Base-by-base conservation (phyloP, 768 basidiomycete species). In the Suillus clintonianus region DNA sequence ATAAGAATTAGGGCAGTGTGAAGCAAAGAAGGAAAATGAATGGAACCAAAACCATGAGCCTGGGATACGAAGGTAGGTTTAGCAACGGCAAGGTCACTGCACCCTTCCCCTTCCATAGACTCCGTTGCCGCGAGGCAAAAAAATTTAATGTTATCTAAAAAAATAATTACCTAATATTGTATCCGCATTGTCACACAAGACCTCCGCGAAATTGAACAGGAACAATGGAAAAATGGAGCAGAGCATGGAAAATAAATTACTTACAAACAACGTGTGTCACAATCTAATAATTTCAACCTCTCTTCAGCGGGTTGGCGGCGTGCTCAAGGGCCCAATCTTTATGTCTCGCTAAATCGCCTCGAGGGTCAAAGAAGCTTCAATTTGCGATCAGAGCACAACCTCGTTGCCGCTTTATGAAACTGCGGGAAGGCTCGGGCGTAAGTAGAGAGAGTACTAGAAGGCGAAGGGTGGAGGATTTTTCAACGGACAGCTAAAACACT, bases 331-430 rank as follows among this genome's bases (percentile, higher is more conserved):
- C 65, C 54, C 63, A 62, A 62, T 64, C 61, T 62, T 59, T 65
- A 67, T 69, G 70, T 63, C 53, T 76, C 73, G 73, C 73, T 75
- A 76, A 67, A 48, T 62, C 62, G 63, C 74, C 74, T 75, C 72
- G 75, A 75, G 74, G 74, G 70, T 67, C 69, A 30, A 59, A 72
- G 66, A 75, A 74, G 68, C 58, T 11, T 11, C 39, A 19, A 41
- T 41, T 39, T 55, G 58, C 54, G 39, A 48, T 42, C 59, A 61
- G 65, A 59, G 65, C 71, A 67, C 27, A 67, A 67, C 68, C 59
- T 62, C 65, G 68, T 72, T 72, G 67, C 70, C 70, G 63, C 63
- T 27, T 66, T 59, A 61, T 61, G 60, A 55, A 59, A n/a, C 56
- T 41, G 56, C 24, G 56, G 3, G 39, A 39, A 19, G 15, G 9